Base-by-base conservation (phyloP, 345 rosid genomes). In the Excoecaria agallocha region DNA sequence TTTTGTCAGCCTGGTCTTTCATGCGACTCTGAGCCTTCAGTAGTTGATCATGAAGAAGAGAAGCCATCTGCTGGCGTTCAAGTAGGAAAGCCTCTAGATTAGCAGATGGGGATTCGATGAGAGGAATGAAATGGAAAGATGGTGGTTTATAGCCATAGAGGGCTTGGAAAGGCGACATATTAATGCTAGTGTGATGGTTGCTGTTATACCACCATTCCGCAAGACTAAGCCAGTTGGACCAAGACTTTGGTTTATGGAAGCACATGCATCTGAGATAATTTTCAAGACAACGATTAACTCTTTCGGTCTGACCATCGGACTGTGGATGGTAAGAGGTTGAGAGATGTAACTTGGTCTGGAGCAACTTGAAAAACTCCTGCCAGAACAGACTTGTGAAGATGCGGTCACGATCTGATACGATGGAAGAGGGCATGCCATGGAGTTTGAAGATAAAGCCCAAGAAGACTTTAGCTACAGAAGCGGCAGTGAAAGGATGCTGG, bases 391-490 rank as follows among this genome's bases (percentile, higher is more conserved):
- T 54, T 0, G 25, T n/a, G 0, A 74, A 66, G 0, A 7, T 4
- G 1, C 6, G 37, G 39, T 61, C 45, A 5, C 63, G 13, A 3
- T 69, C 52, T 0, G 59, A 38, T 0, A 76, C 8, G 24, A 69
- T 76, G 0, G 43, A 16, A 0, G 8, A 3, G 0, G 63, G 69
- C 4, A 61, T 3, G 0, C 74, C 69, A 69, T 69, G n/a, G 0
- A 68, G 19, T 1, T 12, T 9, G 7, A 69, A 25, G 2, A 50
- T 15, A 1, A 22, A 6, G 0, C 24, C 52, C 3, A 69, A 15
- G 2, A 69, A 58, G 0, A 37, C 1, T 3, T 37, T 0, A 2
- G 45, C 69, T 1, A 69, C 16, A 0, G 0, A 0, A 0, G n/a
- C 19, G 0, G 62, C 17, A 3, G 20, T 68, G 16, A 43, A 59